A percentile compares a stretch with the other conserved stretches of the same genome.
These are phyloP conservation scores for Colletotrichum australisinense DNA, from an alignment of 2,329 filamentous ascomycete species.

Conservation along the genomic window DNA sequence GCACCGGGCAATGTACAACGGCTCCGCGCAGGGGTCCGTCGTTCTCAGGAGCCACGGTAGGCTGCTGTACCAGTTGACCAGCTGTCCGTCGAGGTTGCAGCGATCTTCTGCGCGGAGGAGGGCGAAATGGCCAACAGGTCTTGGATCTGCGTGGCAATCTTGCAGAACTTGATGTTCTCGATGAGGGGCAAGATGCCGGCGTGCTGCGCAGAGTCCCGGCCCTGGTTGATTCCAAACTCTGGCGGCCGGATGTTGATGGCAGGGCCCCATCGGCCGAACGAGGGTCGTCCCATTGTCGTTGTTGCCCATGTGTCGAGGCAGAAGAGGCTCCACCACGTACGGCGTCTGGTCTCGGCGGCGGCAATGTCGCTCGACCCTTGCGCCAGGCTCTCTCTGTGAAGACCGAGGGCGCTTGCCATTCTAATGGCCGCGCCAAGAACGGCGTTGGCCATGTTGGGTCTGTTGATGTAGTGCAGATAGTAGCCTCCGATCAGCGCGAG, in stretches of 20 bases:
- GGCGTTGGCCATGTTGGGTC: constrained; percentile 81
- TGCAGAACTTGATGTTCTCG: constrained; percentile 83
- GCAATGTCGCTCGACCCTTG: constrained; percentile 58
- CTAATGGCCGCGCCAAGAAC: constrained; percentile 77
- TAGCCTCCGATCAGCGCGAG: constrained; percentile 78
- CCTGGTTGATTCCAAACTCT: constrained; percentile 60
- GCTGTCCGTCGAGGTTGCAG: constrained; percentile 72
- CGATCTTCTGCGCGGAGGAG: constrained; percentile 76
- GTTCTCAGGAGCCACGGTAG: constrained; percentile 75
- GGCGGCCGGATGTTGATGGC: constrained; percentile 76
- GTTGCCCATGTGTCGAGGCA: constrained; percentile 81
- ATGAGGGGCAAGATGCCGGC: constrained; percentile 77
- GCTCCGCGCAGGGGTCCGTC: constrained; percentile 75
- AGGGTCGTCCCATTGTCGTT: constrained; percentile 77
- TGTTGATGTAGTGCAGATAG: constrained; percentile 83
- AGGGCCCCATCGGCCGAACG: constrained; percentile 74
- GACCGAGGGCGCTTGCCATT: constrained; percentile 79
- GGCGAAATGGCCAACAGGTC: constrained; percentile 79
- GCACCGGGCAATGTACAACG: constrained; percentile 75
- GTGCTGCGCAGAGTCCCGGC: constrained; percentile 65
- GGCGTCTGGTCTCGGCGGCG: constrained; percentile 69
- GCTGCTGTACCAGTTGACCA: constrained; percentile 78
- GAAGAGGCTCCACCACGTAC: constrained; percentile 82
- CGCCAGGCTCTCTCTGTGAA: constrained; percentile 72
- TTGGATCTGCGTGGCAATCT: constrained; percentile 82